Base-by-base conservation (phyloP, 1,284 basidiomycete species). In the Heterobasidion irregulare region DNA sequence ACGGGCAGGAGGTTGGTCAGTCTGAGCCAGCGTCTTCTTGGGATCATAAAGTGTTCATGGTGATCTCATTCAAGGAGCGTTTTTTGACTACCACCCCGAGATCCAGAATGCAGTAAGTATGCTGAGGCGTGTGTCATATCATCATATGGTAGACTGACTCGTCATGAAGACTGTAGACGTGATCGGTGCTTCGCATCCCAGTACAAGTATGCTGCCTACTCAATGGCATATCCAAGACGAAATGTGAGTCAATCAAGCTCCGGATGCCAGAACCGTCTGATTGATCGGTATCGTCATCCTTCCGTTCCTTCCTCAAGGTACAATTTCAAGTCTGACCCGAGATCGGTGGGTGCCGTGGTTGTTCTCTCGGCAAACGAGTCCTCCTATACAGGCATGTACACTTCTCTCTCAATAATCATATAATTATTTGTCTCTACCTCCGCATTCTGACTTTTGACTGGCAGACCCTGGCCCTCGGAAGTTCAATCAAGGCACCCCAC, bases 241-340 rank as follows among this genome's bases (percentile, higher is more conserved):
- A 66, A 80, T 83, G 79, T 82, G 8, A 6, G 12, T 33, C 8
- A 18, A 12, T 9, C 26, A 26, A 26, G 26, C 26, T 26, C 4
- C 26, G 26, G 26, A 5, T n/a, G n/a, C n/a, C 19, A n/a, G 47
- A 49, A 33, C 2, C 16, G 1, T 12, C 47, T 32, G 13, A 26
- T 26, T 26, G 26, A 26, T 18, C 47, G 16, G 15, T 26, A 44
- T 19, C 41, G 8, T 35, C 52, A 35, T 51, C 36, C 19, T 36
- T 8, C 18, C 33, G 48, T 51, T 46, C 15, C 12, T 43, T 54
- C 36, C 50, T 47, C 45, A 52, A 85, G 82, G 72, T 92, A 92
- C 69, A 84, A 89, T 67, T 92, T 89, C 71, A 80, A 84, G 61
- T 84, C 81, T 0, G 84, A 93, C 66, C 89, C 89, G 10, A 76